Base-by-base conservation (phyloP, 345 rosid species). In the Dovyalis caffra region DNA sequence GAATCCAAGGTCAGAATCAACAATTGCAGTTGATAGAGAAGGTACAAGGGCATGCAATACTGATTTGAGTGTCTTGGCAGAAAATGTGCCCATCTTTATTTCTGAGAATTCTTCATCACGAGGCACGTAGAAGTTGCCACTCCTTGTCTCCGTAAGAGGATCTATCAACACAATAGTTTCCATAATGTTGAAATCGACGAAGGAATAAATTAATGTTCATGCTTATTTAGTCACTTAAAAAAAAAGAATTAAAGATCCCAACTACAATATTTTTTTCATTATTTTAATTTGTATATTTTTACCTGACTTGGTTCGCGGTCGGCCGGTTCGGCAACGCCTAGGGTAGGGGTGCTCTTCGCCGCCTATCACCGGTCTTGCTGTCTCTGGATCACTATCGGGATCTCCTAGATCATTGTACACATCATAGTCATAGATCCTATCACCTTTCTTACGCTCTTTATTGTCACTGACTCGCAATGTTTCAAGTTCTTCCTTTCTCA, bases 351-450 rank as follows among this genome's bases (percentile, higher is more conserved):
- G 56, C 21, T 74, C 31, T 60, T 77, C 33, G 49, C 90, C 81
- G 0, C 93, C 93, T 0, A 89, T 72, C 43, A 83, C 85, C 0
- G 87, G 87, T 51, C 90, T 76, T 25, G 78, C 75, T 16, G 68
- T 28, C 2, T 79, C 74, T 0, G 37, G 25, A 26, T 74, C 49
- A 0, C 16, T 62, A 23, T 91, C 97, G 1, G 99, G 99, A 10
- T 86, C 72, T 1, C 97, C 97, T 2, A 95, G 77, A 66, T 92
- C 99, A 53, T 92, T 89, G 82, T 92, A 91, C 23, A 89, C 88
- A 64, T 92, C 98, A 11, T 90, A 94, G 35, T 94, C 99, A 1
- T 92, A 95, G 25, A 92, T 76, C 32, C 97, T 85, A 21, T 95
- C 97, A 0, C 38, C 73, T 21, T 64, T 51, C 80, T 84, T 73